Evolutionary conservation across 345 rosid species (phyloP), one percentile per base, ranked within the genome.

Genomic region (Aurinia saxatilis): DNA sequence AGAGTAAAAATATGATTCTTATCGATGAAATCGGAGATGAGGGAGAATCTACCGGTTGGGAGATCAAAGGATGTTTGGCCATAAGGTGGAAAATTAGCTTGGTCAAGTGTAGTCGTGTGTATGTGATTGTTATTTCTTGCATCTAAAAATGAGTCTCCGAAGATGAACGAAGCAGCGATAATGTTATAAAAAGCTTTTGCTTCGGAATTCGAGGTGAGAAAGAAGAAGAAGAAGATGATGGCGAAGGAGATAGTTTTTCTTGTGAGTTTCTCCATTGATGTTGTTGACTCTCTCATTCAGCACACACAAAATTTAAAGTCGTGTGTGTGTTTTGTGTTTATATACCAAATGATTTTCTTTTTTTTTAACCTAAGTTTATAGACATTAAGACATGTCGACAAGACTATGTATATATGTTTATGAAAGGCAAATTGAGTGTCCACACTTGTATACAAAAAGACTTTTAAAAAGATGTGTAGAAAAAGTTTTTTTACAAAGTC

Each of bases 41-140:
- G 44, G 15, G 92, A 84, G 80, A 91, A 88, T 57, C 98, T 79
- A 3, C 95, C 98, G 57, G 92, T 86, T 9, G 98, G 95, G 60
- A 50, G 67, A 34, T 72, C 55, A 83, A 88, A 91, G 76, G 58
- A 82, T 35, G 96, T 74, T 50, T 75, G 78, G 10, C 98, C 98
- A 10, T 91, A 82, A 35, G 96, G 98, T 84, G 81, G 77, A 70
- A 84, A 88, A 61, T 88, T 81, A 2, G 98, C 95, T 77, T 73
- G 81, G 82, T 83, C 91, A 50, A 81, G 85, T 39, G 88, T 76
- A 1, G 90, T 53, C 60, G 92, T 86, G 65, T 83, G 82, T 69
- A 91, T 74, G 68, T 80, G 84, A 67, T 86, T 86, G 73, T 88
- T 88, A 85, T 91, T 91, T 50, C 98, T 96, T 11, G 80, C 82